Conservation (phyloP, 208 protist genomes). For the Acanthamoeba castellanii region DNA sequence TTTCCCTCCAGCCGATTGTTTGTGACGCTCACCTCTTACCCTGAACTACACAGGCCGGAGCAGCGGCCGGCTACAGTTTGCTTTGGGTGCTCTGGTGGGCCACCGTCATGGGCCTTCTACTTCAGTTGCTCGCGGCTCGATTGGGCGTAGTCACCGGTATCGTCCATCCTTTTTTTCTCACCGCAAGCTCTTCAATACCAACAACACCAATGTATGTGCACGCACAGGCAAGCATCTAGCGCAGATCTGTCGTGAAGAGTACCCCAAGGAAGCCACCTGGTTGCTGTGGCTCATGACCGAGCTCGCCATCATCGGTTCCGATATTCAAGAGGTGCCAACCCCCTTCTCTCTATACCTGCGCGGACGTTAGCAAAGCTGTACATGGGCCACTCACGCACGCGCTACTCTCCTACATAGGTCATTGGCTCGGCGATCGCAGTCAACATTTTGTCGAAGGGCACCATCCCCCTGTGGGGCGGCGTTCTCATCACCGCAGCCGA, state of each 20-base stretch:
- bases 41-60: constrained; percentile 51
- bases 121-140: constrained; percentile 86
- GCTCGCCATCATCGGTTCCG: constrained; percentile 89
- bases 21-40: background rate
- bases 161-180: background rate
- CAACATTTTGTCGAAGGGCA: constrained; percentile 81
- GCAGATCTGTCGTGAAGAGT: constrained; percentile 85
- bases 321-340: constrained; percentile 84
- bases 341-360: too few relatives aligned
- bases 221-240: constrained; percentile 85
- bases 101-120: constrained; percentile 87
- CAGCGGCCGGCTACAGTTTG: constrained; percentile 86
- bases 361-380: too few relatives aligned
- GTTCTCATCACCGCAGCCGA: constrained; percentile 88
- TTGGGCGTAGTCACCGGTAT: constrained; percentile 86
- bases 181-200: background rate
- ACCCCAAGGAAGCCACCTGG: constrained; percentile 72
- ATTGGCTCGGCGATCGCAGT: constrained; percentile 87
- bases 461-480: constrained; percentile 88
- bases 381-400: too few relatives aligned
- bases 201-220: background rate
- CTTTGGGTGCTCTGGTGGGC: constrained; percentile 91
- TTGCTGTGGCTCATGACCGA: constrained; percentile 90
- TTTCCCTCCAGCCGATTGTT: background rate
- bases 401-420: constrained; percentile 28